Evolutionary conservation across 768 basidiomycete genomes (phyloP).

Genomic region (Cyclocybe aegerita): DNA sequence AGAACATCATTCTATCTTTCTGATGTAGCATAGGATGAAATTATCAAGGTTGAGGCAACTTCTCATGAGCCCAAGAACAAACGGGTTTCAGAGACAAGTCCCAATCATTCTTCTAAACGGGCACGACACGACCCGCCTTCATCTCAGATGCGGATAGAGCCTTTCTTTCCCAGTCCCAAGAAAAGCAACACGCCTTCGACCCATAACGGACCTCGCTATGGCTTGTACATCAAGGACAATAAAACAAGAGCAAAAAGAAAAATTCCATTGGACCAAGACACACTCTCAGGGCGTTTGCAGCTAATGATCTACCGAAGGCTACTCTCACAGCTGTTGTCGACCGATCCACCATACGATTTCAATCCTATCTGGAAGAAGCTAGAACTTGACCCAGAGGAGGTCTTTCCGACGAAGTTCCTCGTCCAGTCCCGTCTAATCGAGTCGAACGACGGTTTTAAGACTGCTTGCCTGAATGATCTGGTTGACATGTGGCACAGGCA

Average conservation of each 20-base stretch:
- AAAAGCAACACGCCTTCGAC: not conserved
- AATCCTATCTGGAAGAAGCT: conserved; percentile 48
- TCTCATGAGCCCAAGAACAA: not conserved
- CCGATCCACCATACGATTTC: conserved; percentile 50
- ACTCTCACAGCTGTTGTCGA: conserved; percentile 48
- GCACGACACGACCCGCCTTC: conserved; percentile 1
- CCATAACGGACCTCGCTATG: conserved; percentile 11
- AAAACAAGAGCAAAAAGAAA: conserved; percentile 58
- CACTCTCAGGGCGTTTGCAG: conserved; percentile 61
- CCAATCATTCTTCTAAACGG: conserved; percentile 5
- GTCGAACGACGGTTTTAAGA: conserved; percentile 17
- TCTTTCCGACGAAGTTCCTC: conserved; percentile 54
- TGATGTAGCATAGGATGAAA: conserved; percentile 48
- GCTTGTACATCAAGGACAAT: conserved; percentile 58
- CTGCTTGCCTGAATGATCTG: conserved; percentile 39
- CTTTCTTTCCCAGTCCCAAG: conserved; percentile 12
- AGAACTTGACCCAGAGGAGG: conserved; percentile 36
- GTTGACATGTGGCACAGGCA: conserved; percentile 27
- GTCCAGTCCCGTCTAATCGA: conserved; percentile 34
- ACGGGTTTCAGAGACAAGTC: not conserved
- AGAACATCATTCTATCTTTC: not conserved
- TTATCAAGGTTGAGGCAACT: conserved; percentile 20
- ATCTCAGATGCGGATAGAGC: conserved; percentile 10
- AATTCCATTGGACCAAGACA: conserved; percentile 60
- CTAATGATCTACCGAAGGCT: conserved; percentile 78